Evolutionary conservation across 768 basidiomycete species (phyloP), one percentile per base, ranked within the genome.

Genomic region (Russula brevipes): DNA sequence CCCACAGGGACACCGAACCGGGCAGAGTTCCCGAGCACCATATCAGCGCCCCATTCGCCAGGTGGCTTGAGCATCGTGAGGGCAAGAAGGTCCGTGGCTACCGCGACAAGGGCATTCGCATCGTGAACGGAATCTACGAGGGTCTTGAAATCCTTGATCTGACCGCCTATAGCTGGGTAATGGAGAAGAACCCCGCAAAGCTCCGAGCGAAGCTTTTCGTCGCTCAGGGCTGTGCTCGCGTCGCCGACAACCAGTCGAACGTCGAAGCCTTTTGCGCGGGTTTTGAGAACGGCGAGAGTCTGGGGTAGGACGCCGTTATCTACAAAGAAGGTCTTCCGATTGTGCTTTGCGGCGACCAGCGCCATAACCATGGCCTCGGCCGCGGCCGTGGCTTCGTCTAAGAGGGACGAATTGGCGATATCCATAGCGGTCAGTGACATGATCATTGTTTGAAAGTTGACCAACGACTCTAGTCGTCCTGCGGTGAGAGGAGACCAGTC

Each of bases 281-380:
- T 94, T 33, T 81, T 81, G 64, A 99, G 84, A 55, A 99, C 97
- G 17, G 89, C 85, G 47, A 96, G 75, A 0, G 95, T 98, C 75
- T 97, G 95, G 0, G 93, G 91, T 31, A 88, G 76, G 52, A 98
- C 93, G 31, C 84, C 86, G 5, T 78, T 76, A 72, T 97, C 94
- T 47, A 94, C 91, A 60, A 96, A 79, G 74, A 97, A 98, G 5
- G 87, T 86, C 67, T 79, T 81, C 76, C 88, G 91, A 74, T 87
- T 91, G 70, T 85, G 83, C 54, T 80, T 80, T 2, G 83, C 75
- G 55, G 83, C 78, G 31, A 84, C 80, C 67, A 87, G 91, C 19
- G 94, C 84, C 90, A 99, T 94, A 64, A 96, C 87, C 97, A 98
- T 98, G 66, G 85, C 93, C 76, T 97, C 95, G 0, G 92, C 94